Evolutionary conservation across 176 grass and related monocot species (phyloP).

Genomic region (Alloteropsis semialata): DNA sequence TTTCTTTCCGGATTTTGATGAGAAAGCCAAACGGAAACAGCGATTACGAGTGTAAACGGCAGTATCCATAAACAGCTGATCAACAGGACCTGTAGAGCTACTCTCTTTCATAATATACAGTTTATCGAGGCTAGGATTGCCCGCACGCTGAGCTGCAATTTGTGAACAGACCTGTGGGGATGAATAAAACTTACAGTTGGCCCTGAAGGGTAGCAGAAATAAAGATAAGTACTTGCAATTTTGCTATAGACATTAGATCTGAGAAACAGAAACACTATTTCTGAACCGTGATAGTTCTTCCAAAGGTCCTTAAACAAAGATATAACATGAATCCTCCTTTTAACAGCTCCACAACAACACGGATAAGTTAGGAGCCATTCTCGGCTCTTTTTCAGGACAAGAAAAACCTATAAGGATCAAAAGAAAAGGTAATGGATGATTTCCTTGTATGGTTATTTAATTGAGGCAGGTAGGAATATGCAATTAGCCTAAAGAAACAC

Average conservation of each 20-base stretch:
- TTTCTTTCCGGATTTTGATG: conserved; percentile 90
- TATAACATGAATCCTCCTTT: not conserved
- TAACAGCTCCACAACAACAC: not conserved
- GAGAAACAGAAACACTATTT: not conserved
- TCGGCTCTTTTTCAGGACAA: not conserved
- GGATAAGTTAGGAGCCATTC: not conserved
- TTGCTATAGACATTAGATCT: not conserved
- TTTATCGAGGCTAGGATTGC: conserved; percentile 53
- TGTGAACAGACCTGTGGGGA: conserved; percentile 60
- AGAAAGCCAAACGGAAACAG: conserved; percentile 88
- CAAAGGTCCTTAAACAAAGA: not conserved
- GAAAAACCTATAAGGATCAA: not conserved
- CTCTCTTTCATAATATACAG: conserved; percentile 75
- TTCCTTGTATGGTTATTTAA: not conserved
- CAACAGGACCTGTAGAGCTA: conserved; percentile 26
- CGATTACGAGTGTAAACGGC: conserved; percentile 93
- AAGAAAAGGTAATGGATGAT: not conserved
- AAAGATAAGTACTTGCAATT: not conserved
- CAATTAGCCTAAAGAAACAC: not conserved
- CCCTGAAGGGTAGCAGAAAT: not conserved
- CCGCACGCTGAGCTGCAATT: conserved; percentile 52
- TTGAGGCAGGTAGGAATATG: not conserved
- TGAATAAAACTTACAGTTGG: conserved; percentile 11
- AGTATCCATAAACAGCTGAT: conserved; percentile 75
- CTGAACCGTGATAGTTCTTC: not conserved